phyloP scores from a whole-genome alignment of 73 alveolate genomes.

The Paramecium sexaurelia region DNA sequence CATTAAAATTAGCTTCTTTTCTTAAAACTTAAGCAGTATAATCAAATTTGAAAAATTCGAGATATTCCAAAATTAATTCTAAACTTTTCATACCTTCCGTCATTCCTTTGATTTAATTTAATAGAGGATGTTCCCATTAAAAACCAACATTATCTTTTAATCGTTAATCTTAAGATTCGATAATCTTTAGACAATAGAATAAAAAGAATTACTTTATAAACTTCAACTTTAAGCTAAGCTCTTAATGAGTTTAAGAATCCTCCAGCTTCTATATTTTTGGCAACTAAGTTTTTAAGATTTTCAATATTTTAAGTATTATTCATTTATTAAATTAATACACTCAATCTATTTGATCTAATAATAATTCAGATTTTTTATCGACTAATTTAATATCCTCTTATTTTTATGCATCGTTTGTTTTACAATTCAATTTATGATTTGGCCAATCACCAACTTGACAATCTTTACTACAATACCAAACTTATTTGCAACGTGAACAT shows the following conservation, averaged over 20 bases:
- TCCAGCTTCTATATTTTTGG: constrained; percentile 49
- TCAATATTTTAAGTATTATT: background rate
- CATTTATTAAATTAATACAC: background rate
- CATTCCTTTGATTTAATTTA: constrained; percentile 41
- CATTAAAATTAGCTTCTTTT: constrained; percentile 42
- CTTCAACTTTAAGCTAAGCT: constrained; percentile 44
- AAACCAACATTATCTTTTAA: constrained; percentile 34
- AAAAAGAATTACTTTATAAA: constrained; percentile 17
- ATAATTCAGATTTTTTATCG: background rate
- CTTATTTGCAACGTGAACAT: constrained; percentile 95
- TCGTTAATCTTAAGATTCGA: constrained; percentile 21
- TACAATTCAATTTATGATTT: constrained; percentile 90
- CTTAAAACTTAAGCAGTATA: constrained; percentile 44
- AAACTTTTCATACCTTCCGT: constrained; percentile 40
- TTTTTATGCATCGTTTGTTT: background rate
- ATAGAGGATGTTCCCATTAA: constrained; percentile 53
- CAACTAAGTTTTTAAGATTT: constrained; percentile 14
- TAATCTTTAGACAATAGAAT: background rate
- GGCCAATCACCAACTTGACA: constrained; percentile 96
- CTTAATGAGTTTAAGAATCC: constrained; percentile 18
- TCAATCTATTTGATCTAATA: background rate
- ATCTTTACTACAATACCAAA: constrained; percentile 97
- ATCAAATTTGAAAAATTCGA: constrained; percentile 43
- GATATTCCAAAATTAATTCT: constrained; percentile 37
- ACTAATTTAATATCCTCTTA: background rate